phyloP scores from a whole-genome alignment of 768 basidiomycete species.

The Agaricus subrufescens region DNA sequence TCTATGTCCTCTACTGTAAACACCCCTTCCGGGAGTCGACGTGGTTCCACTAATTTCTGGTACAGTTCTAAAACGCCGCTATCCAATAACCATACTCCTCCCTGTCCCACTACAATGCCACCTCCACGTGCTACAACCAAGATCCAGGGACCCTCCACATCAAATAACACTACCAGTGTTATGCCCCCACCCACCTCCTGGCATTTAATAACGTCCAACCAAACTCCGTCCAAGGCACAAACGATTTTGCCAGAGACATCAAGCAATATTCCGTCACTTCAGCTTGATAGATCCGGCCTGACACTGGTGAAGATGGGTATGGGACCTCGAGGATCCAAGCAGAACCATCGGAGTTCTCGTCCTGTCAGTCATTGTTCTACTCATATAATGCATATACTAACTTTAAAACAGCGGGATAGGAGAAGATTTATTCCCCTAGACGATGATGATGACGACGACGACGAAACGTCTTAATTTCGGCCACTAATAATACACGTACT shows the following conservation, averaged over 20 bases:
- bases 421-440: constrained; percentile 44
- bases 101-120: too few species aligned
- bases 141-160: too few species aligned
- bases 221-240: too few species aligned
- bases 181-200: too few species aligned
- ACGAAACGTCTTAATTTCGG: constrained; percentile 2
- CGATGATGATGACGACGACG: constrained; percentile 40
- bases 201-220: too few species aligned
- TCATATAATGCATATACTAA: background rate
- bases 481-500: too few species aligned
- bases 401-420: constrained; percentile 31
- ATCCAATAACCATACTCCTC: background rate
- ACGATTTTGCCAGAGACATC: too few species aligned
- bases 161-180: too few species aligned
- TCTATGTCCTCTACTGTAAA: background rate
- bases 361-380: background rate
- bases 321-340: background rate
- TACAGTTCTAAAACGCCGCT: too few species aligned
- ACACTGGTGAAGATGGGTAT: background rate
- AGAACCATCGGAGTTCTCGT: background rate
- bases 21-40: background rate
- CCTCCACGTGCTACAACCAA: too few species aligned
- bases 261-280: too few species aligned
- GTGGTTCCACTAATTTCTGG: too few species aligned
- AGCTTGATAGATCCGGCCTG: background rate